A percentile compares a stretch with the other conserved stretches of the same genome.
Evolutionary conservation across 139 green algal species (phyloP).

Genomic region (Pleodorina starrii): DNA sequence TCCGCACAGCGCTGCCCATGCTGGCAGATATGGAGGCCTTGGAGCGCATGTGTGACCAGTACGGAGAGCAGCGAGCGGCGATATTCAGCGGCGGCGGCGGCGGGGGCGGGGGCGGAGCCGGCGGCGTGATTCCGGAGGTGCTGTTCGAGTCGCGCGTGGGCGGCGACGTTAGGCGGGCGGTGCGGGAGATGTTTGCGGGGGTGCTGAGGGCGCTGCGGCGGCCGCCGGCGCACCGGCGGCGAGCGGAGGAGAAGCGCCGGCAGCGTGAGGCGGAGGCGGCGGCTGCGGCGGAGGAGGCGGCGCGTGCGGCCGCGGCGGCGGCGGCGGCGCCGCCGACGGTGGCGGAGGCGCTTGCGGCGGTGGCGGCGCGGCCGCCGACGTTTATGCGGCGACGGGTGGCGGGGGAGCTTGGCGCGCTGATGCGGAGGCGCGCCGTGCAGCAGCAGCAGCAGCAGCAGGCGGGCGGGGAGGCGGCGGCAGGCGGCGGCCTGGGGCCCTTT

Average conservation of each 20-base stretch:
- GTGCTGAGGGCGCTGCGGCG: background rate
- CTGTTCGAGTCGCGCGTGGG: conserved; percentile 2
- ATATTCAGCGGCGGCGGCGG: background rate
- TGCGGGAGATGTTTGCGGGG: background rate
- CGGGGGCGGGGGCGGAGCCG: background rate
- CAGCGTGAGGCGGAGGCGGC: background rate
- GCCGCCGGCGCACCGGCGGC: background rate
- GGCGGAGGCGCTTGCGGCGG: conserved; percentile 21
- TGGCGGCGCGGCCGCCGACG: background rate
- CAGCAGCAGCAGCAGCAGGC: no score
- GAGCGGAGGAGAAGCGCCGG: background rate
- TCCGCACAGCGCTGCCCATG: conserved; percentile 22
- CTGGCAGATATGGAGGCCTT: background rate
- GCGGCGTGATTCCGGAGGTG: background rate
- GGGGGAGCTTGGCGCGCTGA: conserved; percentile 28
- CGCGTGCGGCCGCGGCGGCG: background rate
- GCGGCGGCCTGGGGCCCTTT: background rate
- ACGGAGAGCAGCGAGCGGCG: conserved; percentile 5
- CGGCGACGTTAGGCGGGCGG: background rate
- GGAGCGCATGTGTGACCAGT: background rate
- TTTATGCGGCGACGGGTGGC: background rate
- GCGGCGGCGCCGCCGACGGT: background rate
- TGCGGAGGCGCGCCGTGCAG: background rate
- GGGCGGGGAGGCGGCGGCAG: background rate
- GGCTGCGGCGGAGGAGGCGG: background rate